These are phyloP conservation scores for Candida suzukii DNA, from an alignment of 805 yeast genomes.

Conservation along the genomic window DNA sequence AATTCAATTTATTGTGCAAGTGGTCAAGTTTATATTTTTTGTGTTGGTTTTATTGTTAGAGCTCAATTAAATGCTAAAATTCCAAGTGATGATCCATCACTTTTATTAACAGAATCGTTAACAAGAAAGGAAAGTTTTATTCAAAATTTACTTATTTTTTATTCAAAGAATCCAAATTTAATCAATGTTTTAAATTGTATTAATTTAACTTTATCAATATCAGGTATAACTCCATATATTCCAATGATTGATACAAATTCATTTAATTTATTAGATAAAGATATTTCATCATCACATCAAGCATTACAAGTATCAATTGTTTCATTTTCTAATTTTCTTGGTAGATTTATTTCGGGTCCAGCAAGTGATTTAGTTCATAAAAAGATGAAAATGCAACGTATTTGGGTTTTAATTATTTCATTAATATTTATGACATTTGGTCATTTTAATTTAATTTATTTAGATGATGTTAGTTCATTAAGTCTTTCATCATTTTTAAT, in stretches of 20 bases:
- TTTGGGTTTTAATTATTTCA: constrained; percentile 55
- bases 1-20: constrained; percentile 53
- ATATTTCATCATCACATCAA: constrained; percentile 43
- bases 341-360: constrained; percentile 60
- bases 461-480: constrained; percentile 36
- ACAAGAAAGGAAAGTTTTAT: not conserved
- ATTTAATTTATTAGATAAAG: constrained; percentile 8
- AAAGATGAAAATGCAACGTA: constrained; percentile 45
- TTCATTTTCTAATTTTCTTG: constrained; percentile 58
- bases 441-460: constrained; percentile 28
- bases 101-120: not conserved
- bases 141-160: not conserved
- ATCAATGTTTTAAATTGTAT: not conserved
- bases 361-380: constrained; percentile 54
- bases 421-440: constrained; percentile 28
- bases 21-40: constrained; percentile 67
- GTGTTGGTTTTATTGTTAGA: constrained; percentile 67
- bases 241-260: constrained; percentile 4
- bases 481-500: constrained; percentile 44
- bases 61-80: constrained; percentile 27
- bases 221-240: not conserved
- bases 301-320: constrained; percentile 66
- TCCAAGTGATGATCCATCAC: not conserved
- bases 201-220: not conserved
- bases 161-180: constrained; percentile 10